These are phyloP conservation scores for Achaetomium macrosporum DNA, from an alignment of 2,329 filamentous ascomycete genomes.

Conservation along the genomic window DNA sequence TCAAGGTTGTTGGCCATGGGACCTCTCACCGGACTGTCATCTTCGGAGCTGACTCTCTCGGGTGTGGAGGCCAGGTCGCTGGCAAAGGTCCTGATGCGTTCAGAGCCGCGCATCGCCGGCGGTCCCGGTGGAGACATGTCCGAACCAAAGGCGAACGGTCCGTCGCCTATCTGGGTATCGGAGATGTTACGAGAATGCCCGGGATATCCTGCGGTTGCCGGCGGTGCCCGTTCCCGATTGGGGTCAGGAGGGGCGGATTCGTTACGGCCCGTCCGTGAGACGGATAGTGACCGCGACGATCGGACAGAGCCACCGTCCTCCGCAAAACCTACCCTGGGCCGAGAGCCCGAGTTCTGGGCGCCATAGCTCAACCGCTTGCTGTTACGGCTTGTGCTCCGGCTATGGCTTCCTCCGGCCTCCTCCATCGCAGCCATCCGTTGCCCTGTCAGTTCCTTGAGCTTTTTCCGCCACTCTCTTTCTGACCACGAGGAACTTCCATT, in stretches of 20 bases:
- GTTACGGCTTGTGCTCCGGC: slow-evolving; percentile 52
- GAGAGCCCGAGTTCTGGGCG: slow-evolving; percentile 31
- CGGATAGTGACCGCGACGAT: slow-evolving; percentile 48
- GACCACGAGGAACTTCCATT: slow-evolving; percentile 72
- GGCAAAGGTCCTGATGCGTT: slow-evolving; percentile 29
- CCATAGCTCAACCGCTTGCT: slow-evolving; percentile 52
- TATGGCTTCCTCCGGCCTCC: slow-evolving; percentile 40
- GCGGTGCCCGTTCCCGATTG: slow-evolving; percentile 33
- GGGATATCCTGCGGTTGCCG: slow-evolving; percentile 30
- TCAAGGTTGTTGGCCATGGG: slow-evolving; percentile 47
- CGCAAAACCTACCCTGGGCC: slow-evolving; percentile 51
- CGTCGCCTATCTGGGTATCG: slow-evolving; percentile 35
- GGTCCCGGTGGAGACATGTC: slow-evolving; percentile 20
- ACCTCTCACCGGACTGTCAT: slow-evolving; percentile 39
- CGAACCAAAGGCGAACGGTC: slow-evolving; percentile 22
- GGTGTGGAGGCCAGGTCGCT: slow-evolving; percentile 43
- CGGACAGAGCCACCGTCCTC: slow-evolving; percentile 47
- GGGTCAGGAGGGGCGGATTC: slow-evolving; percentile 47
- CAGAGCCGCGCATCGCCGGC: slow-evolving; percentile 21
- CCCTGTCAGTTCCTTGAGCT: slow-evolving; percentile 81
- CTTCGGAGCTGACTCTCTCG: slow-evolving; percentile 53
- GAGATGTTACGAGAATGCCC: slow-evolving; percentile 44
- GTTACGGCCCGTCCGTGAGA: slow-evolving; percentile 39
- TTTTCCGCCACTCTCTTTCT: slow-evolving; percentile 83
- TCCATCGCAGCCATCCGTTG: slow-evolving; percentile 65